Conservation (phyloP, 768 basidiomycete species). For the Cystobasidium ongulense region DNA sequence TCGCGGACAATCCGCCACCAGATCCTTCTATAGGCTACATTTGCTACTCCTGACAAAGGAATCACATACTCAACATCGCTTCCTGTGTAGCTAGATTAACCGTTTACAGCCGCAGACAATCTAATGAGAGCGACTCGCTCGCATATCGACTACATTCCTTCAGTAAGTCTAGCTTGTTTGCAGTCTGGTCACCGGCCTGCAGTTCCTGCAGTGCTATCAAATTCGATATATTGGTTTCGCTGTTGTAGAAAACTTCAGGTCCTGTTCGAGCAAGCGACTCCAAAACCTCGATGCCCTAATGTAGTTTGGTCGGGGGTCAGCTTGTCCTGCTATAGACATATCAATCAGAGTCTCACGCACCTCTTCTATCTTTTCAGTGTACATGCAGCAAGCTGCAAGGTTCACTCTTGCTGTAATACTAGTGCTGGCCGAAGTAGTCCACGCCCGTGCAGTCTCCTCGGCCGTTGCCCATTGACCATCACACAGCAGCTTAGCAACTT, state of each 20-base stretch:
- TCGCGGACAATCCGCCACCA: background rate
- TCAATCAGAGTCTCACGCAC: background rate
- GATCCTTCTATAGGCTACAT: background rate
- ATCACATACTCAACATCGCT: background rate
- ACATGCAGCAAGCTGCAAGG: constrained; percentile 9
- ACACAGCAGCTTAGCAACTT: background rate
- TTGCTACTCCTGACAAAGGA: background rate
- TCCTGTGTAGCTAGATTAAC: too few relatives aligned
- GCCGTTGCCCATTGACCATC: background rate
- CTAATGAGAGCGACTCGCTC: background rate
- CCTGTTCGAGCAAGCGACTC: background rate
- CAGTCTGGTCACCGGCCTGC: constrained; percentile 16
- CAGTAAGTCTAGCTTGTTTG: constrained; percentile 21
- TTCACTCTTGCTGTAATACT: background rate
- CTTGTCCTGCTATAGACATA: background rate
- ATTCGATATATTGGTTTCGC: constrained; percentile 8
- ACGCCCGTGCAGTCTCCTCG: background rate
- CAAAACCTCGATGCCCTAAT: constrained; percentile 1
- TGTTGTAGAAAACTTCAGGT: constrained; percentile 16
- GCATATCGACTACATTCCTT: constrained; percentile 10
- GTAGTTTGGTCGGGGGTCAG: background rate
- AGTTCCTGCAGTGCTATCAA: constrained; percentile 20
- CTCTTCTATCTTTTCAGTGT: constrained; percentile 6
- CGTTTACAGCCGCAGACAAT: background rate
- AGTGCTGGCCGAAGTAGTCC: background rate